A percentile compares a stretch with the other conserved stretches of the same genome.
These are phyloP conservation scores for Kwoniella shandongensis DNA, from an alignment of 768 basidiomycete genomes.

Conservation along the genomic window DNA sequence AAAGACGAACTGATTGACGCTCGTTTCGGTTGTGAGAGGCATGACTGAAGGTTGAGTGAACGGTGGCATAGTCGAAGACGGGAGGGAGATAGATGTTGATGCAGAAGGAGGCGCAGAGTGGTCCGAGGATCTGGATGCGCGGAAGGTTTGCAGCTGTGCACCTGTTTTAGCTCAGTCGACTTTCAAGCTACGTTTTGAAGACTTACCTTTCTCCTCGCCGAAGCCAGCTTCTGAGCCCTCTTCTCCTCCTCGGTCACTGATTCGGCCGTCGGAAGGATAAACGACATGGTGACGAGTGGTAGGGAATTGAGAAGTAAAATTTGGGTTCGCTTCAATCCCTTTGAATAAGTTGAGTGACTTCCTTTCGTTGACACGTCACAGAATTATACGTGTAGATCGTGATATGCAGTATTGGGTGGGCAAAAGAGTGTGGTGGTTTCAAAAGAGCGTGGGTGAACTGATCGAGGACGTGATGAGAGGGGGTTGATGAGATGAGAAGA, in stretches of 20 bases:
- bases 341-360: no score
- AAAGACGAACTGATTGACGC: slow-evolving; percentile 12
- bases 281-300: neutral
- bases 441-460: neutral
- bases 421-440: slow-evolving; percentile 14
- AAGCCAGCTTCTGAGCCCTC: slow-evolving; percentile 31
- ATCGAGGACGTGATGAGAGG: slow-evolving; percentile 12
- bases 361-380: no score
- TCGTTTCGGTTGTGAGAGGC: slow-evolving; percentile 21
- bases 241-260: slow-evolving; percentile 16
- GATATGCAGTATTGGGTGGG: no score
- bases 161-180: neutral
- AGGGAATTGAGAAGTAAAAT: no score
- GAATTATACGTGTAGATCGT: no score
- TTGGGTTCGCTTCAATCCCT: no score
- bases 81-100: neutral
- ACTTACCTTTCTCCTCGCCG: slow-evolving; percentile 42
- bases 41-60: slow-evolving; percentile 8
- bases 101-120: slow-evolving; percentile 11
- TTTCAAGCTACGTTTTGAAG: no score
- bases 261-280: neutral
- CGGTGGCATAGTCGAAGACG: slow-evolving; percentile 10
- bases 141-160: slow-evolving; percentile 36
- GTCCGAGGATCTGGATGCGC: slow-evolving; percentile 34
- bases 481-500: neutral